Evolutionary conservation across 176 grass and related monocot species (phyloP).

Genomic region (Triticum timopheevii): DNA sequence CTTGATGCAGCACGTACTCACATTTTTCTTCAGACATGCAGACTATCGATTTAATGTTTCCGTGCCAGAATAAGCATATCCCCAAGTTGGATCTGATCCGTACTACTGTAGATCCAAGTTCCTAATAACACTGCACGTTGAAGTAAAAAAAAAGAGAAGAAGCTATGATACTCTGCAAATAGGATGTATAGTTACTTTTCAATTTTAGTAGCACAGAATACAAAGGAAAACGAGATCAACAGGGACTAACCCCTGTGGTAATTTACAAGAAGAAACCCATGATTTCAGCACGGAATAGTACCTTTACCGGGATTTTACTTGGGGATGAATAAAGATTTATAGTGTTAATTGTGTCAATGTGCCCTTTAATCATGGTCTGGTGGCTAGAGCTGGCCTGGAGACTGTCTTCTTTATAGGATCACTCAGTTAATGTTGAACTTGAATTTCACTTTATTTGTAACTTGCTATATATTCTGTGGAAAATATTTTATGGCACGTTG

Average conservation of each 20-base stretch:
- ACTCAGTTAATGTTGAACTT: background rate
- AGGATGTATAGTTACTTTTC: background rate
- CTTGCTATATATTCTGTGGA: background rate
- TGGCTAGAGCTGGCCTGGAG: background rate
- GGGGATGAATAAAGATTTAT: background rate
- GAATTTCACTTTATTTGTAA: background rate
- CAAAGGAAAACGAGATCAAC: no score
- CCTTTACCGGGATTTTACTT: background rate
- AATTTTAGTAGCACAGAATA: background rate
- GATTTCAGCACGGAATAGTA: background rate
- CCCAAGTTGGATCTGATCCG: background rate
- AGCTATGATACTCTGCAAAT: background rate
- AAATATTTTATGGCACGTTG: background rate
- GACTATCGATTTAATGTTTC: no score
- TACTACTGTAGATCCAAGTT: background rate
- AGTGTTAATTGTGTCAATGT: no score
- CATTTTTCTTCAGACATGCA: no score
- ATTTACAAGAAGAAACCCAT: no score
- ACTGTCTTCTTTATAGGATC: background rate
- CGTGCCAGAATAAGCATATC: background rate
- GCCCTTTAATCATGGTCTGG: background rate
- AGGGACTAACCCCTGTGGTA: no score
- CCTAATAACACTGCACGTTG: no score
- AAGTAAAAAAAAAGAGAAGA: no score
- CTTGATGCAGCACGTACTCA: background rate